Evolutionary conservation across 108 stramenopile genomes (phyloP), one percentile per base, ranked within the genome.

Genomic region (Nitzschia sp.): DNA sequence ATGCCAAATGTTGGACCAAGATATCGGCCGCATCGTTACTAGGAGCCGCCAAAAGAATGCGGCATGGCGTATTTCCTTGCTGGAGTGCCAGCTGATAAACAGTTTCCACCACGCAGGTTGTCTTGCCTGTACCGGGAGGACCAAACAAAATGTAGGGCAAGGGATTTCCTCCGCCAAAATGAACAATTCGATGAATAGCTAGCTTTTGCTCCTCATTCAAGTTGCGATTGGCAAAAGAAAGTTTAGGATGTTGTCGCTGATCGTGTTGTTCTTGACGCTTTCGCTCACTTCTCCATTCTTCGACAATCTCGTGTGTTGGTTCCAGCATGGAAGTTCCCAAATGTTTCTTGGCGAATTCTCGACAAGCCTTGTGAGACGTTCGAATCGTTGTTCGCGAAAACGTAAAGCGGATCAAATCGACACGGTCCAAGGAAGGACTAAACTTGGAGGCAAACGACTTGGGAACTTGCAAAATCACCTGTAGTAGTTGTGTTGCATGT

Each of bases 91-190:
- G 71, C 63, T 92, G 87, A 13, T 78, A 66, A 19, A 92, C 61
- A 9, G 82, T 60, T 73, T 88, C 90, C 3, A 83, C 79, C 6
- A 92, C 29, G 0, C 85, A 85, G 3, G 68, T 80, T 86, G 90
- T n/a, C n/a, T n/a, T n/a, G n/a, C n/a, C n/a, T n/a, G n/a, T n/a
- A n/a, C n/a, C n/a, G n/a, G n/a, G n/a, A 18, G 90, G 87, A 5
- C 87, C 86, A 70, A 73, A 90, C 31, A 90, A 78, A 9, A 87
- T 46, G 49, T 85, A 85, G 11, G 89, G 89, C 23, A 78, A 46
- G 32, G 84, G 80, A 30, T 80, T 70, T 58, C 47, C 51, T 13
- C 45, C 54, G 0, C 74, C 70, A 33, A 58, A 51, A 42, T 42
- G 38, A 25, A 81, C 56, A 32, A 81, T 76, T 0, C 59, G 58